phyloP scores from a whole-genome alignment of 139 green algal genomes.

The Chlamydomonas incerta region DNA sequence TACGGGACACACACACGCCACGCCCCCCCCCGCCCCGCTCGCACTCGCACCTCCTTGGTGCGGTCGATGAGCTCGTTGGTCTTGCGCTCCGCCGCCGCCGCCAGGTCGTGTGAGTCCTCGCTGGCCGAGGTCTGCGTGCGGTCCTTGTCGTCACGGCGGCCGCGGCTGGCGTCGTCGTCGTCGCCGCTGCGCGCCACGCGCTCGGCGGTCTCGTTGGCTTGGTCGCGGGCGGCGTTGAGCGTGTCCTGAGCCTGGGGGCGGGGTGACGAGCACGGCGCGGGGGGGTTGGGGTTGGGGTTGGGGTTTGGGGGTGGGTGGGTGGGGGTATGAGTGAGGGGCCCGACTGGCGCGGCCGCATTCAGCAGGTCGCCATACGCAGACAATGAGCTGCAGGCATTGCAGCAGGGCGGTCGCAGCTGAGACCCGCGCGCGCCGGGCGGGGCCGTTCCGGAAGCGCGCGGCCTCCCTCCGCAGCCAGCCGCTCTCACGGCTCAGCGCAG shows the following conservation, averaged over 20 bases:
- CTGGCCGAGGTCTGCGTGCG: conserved; percentile 16
- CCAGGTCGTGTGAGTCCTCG: conserved; percentile 29
- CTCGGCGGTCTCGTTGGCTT: neutral
- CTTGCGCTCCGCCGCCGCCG: neutral
- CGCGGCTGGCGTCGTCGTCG: neutral
- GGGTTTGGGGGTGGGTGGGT: too few species aligned
- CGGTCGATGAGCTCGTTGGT: conserved; percentile 16
- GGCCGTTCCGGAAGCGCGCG: too few species aligned
- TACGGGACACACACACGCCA: neutral
- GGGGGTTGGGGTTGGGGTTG: too few species aligned
- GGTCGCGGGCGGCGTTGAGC: neutral
- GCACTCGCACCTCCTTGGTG: neutral
- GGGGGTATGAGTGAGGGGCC: neutral
- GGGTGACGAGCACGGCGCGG: too few species aligned
- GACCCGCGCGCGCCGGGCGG: too few species aligned
- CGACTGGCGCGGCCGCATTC: too few species aligned
- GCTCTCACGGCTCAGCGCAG: too few species aligned
- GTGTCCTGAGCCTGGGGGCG: neutral
- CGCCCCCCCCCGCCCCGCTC: neutral
- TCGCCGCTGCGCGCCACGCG: too few species aligned
- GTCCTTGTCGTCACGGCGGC: neutral
- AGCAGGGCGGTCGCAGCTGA: too few species aligned
- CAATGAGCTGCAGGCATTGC: too few species aligned
- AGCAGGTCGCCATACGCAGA: too few species aligned
- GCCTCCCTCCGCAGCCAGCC: too few species aligned